Evolutionary conservation across 2,329 filamentous ascomycete genomes (phyloP).

Genomic region (Zopfia rhizophila): DNA sequence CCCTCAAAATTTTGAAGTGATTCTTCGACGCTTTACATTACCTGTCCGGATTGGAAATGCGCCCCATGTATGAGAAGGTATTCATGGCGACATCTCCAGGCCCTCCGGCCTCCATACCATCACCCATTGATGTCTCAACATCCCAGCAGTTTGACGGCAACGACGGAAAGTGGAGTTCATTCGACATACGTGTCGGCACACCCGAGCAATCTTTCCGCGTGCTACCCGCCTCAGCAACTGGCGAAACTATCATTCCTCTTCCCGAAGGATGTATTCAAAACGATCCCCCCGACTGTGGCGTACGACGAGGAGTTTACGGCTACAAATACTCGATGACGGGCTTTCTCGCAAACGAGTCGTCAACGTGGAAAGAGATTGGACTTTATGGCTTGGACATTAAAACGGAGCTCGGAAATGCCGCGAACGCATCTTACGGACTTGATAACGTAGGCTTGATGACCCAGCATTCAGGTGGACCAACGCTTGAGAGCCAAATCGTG

Average conservation of each 20-base stretch:
- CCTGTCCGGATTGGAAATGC: no score
- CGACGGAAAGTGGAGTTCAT: conserved; percentile 38
- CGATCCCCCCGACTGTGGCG: conserved; percentile 15
- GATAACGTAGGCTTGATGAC: conserved; percentile 27
- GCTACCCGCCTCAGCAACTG: conserved; percentile 37
- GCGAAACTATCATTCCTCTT: conserved; percentile 24
- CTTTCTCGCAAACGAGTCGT: conserved; percentile 21
- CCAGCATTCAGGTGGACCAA: conserved; percentile 23
- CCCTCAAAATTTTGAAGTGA: no score
- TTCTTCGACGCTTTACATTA: no score
- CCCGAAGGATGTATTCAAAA: conserved; percentile 27
- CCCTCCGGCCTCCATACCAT: no score
- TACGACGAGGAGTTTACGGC: conserved; percentile 21
- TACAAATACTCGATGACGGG: conserved; percentile 23
- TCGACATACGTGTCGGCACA: conserved; percentile 38
- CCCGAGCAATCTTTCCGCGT: conserved; percentile 42
- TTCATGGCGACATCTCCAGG: no score
- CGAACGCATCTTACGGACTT: conserved; percentile 28
- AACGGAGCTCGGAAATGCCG: conserved; percentile 24
- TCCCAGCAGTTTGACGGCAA: conserved; percentile 27
- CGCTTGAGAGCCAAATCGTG: conserved; percentile 20
- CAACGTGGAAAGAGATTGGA: conserved; percentile 30
- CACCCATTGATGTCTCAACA: no score
- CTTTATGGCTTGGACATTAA: conserved; percentile 20
- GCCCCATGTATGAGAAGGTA: no score